Evolutionary conservation across 2,329 filamentous ascomycete genomes (phyloP).

Genomic region (Phialocephala sp.): DNA sequence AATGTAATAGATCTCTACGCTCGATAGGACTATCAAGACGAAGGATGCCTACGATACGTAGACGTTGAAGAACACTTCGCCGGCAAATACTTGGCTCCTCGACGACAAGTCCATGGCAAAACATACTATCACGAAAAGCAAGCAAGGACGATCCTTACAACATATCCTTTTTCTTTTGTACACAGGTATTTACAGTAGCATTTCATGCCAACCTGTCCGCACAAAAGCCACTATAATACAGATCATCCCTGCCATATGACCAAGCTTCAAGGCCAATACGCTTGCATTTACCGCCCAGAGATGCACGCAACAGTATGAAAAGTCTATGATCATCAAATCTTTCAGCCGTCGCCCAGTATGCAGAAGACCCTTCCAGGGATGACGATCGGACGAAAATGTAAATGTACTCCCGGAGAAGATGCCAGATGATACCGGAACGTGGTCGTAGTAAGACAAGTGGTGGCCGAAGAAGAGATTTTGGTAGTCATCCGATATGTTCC

Average conservation of each 20-base stretch:
- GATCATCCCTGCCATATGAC: constrained; percentile 22
- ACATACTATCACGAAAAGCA: background rate
- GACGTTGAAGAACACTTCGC: background rate
- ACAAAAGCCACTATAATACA: constrained; percentile 39
- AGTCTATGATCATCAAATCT: constrained; percentile 40
- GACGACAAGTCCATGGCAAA: background rate
- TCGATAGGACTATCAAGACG: background rate
- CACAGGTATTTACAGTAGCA: constrained; percentile 37
- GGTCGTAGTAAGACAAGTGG: constrained; percentile 41
- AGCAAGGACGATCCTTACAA: constrained; percentile 8
- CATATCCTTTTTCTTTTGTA: constrained; percentile 34
- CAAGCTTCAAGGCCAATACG: constrained; percentile 27
- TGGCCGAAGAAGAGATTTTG: constrained; percentile 34
- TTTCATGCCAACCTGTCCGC: constrained; percentile 30
- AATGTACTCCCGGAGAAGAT: constrained; percentile 18
- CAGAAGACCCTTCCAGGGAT: constrained; percentile 31
- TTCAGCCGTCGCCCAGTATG: constrained; percentile 34
- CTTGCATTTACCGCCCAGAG: constrained; percentile 33
- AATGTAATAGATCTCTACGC: background rate
- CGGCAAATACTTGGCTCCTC: background rate
- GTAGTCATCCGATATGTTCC: constrained; percentile 32
- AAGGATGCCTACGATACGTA: background rate
- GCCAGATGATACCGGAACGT: constrained; percentile 13
- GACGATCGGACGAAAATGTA: constrained; percentile 24
- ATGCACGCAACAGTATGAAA: constrained; percentile 34